Conservation (phyloP, 768 basidiomycete species). For the Boletus eberwhitei region DNA sequence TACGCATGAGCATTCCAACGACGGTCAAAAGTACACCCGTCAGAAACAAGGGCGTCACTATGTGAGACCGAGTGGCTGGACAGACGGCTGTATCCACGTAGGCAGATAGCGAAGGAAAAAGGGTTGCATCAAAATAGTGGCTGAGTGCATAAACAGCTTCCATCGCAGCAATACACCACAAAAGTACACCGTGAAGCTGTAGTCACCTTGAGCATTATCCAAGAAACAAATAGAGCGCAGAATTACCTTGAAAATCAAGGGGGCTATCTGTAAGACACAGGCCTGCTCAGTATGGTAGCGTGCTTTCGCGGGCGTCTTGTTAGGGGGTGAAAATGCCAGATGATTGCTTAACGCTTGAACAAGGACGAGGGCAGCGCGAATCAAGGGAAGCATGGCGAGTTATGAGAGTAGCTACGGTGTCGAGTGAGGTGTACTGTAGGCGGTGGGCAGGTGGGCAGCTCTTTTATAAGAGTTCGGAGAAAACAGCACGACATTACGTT, state of each 20-base stretch:
- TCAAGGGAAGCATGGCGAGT: constrained; percentile 42
- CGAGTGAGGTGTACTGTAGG: not conserved
- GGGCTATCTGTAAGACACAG: constrained; percentile 53
- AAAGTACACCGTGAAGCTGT: constrained; percentile 47
- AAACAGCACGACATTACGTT: not conserved
- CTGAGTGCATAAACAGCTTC: constrained; percentile 46
- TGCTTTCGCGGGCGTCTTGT: constrained; percentile 47
- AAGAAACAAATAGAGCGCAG: not conserved
- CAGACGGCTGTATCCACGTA: constrained; percentile 35
- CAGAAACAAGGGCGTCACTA: constrained; percentile 42
- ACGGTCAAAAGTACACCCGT: constrained; percentile 42
- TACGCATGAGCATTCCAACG: constrained; percentile 45
- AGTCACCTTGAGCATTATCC: not conserved
- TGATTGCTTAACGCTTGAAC: constrained; percentile 51
- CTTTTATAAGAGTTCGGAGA: constrained; percentile 18
- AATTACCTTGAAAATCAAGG: constrained; percentile 51
- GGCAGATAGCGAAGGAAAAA: constrained; percentile 34
- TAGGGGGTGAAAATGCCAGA: constrained; percentile 53
- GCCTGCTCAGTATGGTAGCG: constrained; percentile 53
- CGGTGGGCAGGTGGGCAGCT: not conserved
- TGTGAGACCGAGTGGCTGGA: constrained; percentile 22
- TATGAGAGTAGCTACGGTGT: not conserved
- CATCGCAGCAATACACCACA: constrained; percentile 48
- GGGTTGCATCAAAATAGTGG: constrained; percentile 26
- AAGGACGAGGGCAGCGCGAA: constrained; percentile 44